A percentile compares a stretch with the other conserved stretches of the same genome.
These are phyloP conservation scores for Tuber magnatum DNA, from an alignment of 495 filamentous ascomycete genomes.

Conservation along the genomic window DNA sequence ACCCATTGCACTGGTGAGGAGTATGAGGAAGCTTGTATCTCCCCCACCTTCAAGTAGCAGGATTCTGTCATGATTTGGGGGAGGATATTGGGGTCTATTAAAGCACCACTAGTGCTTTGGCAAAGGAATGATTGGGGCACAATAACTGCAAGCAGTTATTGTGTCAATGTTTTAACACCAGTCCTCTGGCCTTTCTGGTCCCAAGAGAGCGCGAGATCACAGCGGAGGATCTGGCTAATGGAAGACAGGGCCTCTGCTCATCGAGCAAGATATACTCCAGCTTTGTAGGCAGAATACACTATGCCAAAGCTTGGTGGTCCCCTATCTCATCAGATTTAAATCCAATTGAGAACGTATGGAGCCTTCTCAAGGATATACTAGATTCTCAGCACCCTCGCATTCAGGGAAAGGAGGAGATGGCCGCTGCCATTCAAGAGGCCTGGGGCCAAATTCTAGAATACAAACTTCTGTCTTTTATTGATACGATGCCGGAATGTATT, in stretches of 20 bases:
- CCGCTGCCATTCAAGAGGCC: neutral
- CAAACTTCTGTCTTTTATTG: conserved; percentile 11
- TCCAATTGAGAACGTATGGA: too few relatives aligned
- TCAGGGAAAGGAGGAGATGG: too few relatives aligned
- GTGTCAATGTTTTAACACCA: neutral
- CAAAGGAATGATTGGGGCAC: conserved; percentile 15
- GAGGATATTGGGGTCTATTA: neutral
- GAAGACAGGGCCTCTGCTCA: conserved; percentile 8
- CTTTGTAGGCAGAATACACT: neutral
- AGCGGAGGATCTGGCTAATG: conserved; percentile 11
- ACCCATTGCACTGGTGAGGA: too few relatives aligned
- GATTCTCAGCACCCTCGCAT: too few relatives aligned
- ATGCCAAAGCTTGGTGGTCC: conserved; percentile 16
- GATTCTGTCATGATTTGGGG: conserved; percentile 11
- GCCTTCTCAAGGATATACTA: too few relatives aligned
- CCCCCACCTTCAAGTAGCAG: too few relatives aligned
- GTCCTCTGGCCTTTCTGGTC: conserved; percentile 12
- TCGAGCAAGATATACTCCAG: neutral
- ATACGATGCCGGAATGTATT: conserved; percentile 22
- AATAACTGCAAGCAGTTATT: conserved; percentile 10
- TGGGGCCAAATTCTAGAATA: conserved; percentile 9
- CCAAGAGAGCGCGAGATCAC: neutral
- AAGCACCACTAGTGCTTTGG: conserved; percentile 3
- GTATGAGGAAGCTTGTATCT: too few relatives aligned
- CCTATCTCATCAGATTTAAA: neutral